These are phyloP conservation scores for Nannizziopsis arthrosporioides DNA, from an alignment of 2,329 filamentous ascomycete species.

Conservation along the genomic window DNA sequence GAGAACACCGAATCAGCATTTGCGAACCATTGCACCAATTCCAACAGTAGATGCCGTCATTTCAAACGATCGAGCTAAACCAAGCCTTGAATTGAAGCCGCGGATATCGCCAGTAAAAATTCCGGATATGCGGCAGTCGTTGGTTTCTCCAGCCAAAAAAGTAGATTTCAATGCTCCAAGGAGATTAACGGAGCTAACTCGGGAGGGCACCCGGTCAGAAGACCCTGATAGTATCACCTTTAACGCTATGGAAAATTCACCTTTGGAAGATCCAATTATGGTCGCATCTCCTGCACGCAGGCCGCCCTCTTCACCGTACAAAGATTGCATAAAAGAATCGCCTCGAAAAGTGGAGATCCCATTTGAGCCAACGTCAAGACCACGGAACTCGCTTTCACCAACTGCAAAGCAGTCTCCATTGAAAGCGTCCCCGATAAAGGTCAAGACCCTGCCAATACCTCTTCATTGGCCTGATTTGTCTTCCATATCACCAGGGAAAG, in stretches of 20 bases:
- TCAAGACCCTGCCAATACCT: slow-evolving; percentile 28
- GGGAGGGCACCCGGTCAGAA: background rate
- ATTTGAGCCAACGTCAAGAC: slow-evolving; percentile 16
- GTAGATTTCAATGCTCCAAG: slow-evolving; percentile 23
- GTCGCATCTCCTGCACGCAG: slow-evolving; percentile 35
- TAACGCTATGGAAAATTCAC: slow-evolving; percentile 5
- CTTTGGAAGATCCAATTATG: slow-evolving; percentile 24
- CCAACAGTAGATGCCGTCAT: slow-evolving; percentile 20
- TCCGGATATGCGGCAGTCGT: slow-evolving; percentile 18
- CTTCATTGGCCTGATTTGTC: slow-evolving; percentile 25
- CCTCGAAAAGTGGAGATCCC: slow-evolving; percentile 27
- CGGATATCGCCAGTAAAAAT: slow-evolving; percentile 27
- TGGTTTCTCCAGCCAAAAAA: slow-evolving; percentile 29
- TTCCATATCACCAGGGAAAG: slow-evolving; percentile 27
- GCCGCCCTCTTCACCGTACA: slow-evolving; percentile 35
- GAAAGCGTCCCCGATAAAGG: slow-evolving; percentile 36
- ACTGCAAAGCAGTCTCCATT: slow-evolving; percentile 25
- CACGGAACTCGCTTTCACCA: slow-evolving; percentile 10
- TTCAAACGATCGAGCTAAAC: slow-evolving; percentile 35
- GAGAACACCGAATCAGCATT: slow-evolving; percentile 39
- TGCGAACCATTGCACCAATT: slow-evolving; percentile 29
- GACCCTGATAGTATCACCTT: background rate
- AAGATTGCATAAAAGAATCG: slow-evolving; percentile 32
- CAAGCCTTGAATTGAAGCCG: slow-evolving; percentile 26
- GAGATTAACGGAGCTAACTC: background rate